Evolutionary conservation across 192 early-diverging fungal species (phyloP).

Genomic region (Linnemannia exigua): DNA sequence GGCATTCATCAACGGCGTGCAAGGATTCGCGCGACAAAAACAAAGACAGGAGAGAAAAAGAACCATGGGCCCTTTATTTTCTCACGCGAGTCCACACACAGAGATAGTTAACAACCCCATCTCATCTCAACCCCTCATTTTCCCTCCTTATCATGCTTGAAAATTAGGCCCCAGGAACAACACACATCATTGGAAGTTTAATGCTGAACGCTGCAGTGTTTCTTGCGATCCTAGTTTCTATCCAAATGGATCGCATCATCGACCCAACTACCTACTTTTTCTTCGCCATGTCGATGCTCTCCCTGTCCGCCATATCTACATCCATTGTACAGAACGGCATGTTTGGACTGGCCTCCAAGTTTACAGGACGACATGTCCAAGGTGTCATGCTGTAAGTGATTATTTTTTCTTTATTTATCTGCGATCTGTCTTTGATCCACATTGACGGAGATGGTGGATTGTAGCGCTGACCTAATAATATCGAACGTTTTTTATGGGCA

Average conservation of each 20-base stretch:
- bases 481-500: not conserved
- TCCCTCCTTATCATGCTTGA: too few species aligned
- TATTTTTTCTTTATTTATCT: too few species aligned
- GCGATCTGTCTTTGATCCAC: not conserved
- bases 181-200: conserved; percentile 62
- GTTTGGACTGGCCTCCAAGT: conserved; percentile 79
- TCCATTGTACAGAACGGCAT: conserved; percentile 75
- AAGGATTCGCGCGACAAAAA: not conserved
- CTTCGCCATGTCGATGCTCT: conserved; percentile 70
- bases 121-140: too few species aligned
- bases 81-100: not conserved
- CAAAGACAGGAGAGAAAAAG: not conserved
- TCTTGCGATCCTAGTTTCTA: conserved; percentile 65
- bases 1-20: not conserved
- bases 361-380: conserved; percentile 77
- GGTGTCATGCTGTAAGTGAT: conserved; percentile 79
- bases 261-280: conserved; percentile 73
- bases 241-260: conserved; percentile 55
- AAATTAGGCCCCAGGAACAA: conserved; percentile 51
- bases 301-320: conserved; percentile 69
- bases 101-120: not conserved
- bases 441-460: not conserved
- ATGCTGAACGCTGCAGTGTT: conserved; percentile 68
- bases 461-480: conserved; percentile 1
- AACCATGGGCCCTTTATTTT: not conserved